Conservation (phyloP, 257 asterid species). For the Misopates orontium region DNA sequence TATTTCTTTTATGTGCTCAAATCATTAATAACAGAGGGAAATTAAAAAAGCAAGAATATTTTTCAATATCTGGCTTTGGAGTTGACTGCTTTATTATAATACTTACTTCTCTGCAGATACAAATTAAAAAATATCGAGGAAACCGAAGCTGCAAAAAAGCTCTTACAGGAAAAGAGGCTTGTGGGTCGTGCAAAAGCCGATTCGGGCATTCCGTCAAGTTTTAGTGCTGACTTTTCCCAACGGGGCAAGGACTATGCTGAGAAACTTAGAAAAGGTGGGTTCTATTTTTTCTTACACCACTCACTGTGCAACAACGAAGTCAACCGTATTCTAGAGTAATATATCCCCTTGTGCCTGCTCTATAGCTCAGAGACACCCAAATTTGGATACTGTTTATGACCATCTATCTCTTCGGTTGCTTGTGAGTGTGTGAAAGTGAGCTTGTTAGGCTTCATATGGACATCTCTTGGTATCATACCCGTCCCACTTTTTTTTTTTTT, state of each 20-base stretch:
- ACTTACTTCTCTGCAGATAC: conserved; percentile 50
- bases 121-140: conserved; percentile 92
- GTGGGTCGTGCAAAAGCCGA: conserved; percentile 68
- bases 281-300: conserved; percentile 23
- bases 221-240: conserved; percentile 81
- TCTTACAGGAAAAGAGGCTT: conserved; percentile 89
- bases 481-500: too few relatives aligned
- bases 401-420: background rate
- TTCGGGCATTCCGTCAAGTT: conserved; percentile 78
- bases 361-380: conserved; percentile 5
- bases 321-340: conserved; percentile 14
- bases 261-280: conserved; percentile 76
- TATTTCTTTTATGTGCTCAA: background rate
- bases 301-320: conserved; percentile 16
- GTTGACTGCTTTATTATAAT: conserved; percentile 26
- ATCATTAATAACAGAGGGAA: background rate
- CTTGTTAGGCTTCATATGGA: too few relatives aligned
- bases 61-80: conserved; percentile 14
- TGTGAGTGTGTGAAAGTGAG: background rate
- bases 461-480: too few relatives aligned
- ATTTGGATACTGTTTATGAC: conserved; percentile 4
- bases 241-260: conserved; percentile 90
- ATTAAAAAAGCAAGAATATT: background rate
- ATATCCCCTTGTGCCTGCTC: conserved; percentile 10
- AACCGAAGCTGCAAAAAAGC: conserved; percentile 97